Evolutionary conservation across 2,329 filamentous ascomycete species (phyloP), one percentile per base, ranked within the genome.

Genomic region (Pochonia chlamydosporia): DNA sequence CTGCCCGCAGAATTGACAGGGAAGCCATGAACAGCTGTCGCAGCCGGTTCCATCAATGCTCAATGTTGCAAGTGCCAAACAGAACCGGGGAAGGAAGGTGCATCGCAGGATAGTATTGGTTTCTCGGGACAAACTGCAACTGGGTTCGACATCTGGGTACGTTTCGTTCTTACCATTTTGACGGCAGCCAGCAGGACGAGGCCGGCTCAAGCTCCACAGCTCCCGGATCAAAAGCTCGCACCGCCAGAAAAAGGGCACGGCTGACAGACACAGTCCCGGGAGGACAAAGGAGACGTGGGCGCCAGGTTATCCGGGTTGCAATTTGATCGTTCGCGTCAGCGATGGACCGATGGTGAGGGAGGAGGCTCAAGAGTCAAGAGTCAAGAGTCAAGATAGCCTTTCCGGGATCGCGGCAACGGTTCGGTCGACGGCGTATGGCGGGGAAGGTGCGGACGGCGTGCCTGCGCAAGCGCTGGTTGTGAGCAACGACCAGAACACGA

Each of bases 81-180:
- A 39, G 23, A 39, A 21, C 9, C 11, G 21, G 6, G 16, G 16
- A 30, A 28, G 44, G 40, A 47, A 47, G 33, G 44, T 33, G 40
- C 44, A 47, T 28, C 40, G 40, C 44, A 49, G 31, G 8, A n/a
- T 16, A 20, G 26, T 26, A 40, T 3, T 14, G 8, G n/a, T 25
- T 35, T 14, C 23, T 37, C 7, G 13, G 43, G 20, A 10, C 5
- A 5, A 7, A 14, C 33, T 36, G 7, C 20, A 7, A 18, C 33
- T 36, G 8, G 18, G 7, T 36, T 16, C n/a, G n/a, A n/a, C n/a
- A n/a, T 36, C 33, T 18, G n/a, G 13, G 10, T 33, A 9, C n/a
- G 10, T 33, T 13, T 24, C 28, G 43, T 18, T 44, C 49, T 50
- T 50, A 50, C 49, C 49, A 50, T 50, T 23, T 50, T 46, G 46